phyloP scores from a whole-genome alignment of 306 rosid species.

The Oxytropis ochrocephala region DNA sequence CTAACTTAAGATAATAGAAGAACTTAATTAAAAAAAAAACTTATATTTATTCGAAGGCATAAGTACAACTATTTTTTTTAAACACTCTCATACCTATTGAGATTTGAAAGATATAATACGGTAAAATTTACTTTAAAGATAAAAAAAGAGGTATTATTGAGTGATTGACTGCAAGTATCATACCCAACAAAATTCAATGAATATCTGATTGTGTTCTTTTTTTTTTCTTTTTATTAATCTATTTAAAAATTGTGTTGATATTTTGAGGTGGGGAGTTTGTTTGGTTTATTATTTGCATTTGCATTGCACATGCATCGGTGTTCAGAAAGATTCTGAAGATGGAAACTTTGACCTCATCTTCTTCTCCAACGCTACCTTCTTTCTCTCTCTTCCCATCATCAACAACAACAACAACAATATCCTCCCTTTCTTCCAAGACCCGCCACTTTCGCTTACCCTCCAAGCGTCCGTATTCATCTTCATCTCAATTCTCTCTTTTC shows the following conservation, averaged over 20 bases:
- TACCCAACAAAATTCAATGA: too few relatives aligned
- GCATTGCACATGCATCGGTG: background rate
- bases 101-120: too few relatives aligned
- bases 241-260: background rate
- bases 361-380: constrained; percentile 41
- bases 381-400: constrained; percentile 34
- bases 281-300: background rate
- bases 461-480: constrained; percentile 54
- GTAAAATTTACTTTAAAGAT: too few relatives aligned
- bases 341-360: constrained; percentile 53
- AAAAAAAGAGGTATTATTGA: too few relatives aligned
- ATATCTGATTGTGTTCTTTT: too few relatives aligned
- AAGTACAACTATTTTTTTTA: too few relatives aligned
- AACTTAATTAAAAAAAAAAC: too few relatives aligned
- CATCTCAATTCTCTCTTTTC: background rate
- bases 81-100: too few relatives aligned
- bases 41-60: too few relatives aligned
- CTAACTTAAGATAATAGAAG: too few relatives aligned
- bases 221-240: too few relatives aligned
- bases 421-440: constrained; percentile 20
- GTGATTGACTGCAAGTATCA: too few relatives aligned
- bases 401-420: background rate
- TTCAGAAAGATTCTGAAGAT: constrained; percentile 26
- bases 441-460: constrained; percentile 42
- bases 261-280: background rate